phyloP scores from a whole-genome alignment of 805 yeast genomes.

The Kodamaea neixiangensis region DNA sequence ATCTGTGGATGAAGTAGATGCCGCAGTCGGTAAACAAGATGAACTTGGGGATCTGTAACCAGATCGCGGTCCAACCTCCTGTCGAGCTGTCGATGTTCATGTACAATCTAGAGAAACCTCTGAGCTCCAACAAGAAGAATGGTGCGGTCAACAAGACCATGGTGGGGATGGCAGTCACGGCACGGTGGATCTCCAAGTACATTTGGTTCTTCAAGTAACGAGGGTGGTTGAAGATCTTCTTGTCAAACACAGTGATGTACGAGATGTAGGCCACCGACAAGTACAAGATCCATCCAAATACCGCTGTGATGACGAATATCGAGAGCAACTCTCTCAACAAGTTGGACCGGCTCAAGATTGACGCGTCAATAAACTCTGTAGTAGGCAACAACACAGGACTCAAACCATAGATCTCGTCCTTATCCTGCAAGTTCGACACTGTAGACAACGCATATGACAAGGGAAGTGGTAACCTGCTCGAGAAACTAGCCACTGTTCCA shows the following conservation, averaged over 20 bases:
- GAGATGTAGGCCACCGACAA: slow-evolving; percentile 74
- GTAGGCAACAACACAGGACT: slow-evolving; percentile 59
- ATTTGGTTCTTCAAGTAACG: slow-evolving; percentile 93
- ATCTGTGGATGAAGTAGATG: slow-evolving; percentile 87
- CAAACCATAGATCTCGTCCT: slow-evolving; percentile 57
- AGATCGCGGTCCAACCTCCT: slow-evolving; percentile 68
- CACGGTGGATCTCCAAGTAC: slow-evolving; percentile 77
- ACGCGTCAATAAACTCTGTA: slow-evolving; percentile 58
- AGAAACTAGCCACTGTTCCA: slow-evolving; percentile 12
- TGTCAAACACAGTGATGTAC: slow-evolving; percentile 79
- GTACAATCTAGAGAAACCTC: slow-evolving; percentile 81
- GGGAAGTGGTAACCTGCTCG: slow-evolving; percentile 14
- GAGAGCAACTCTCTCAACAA: slow-evolving; percentile 69
- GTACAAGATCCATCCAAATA: slow-evolving; percentile 89
- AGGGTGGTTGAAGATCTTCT: slow-evolving; percentile 91
- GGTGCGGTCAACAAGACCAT: slow-evolving; percentile 90
- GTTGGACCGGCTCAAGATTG: slow-evolving; percentile 72
- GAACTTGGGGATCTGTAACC: slow-evolving; percentile 72
- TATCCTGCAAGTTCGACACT: slow-evolving; percentile 27
- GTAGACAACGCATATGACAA: slow-evolving; percentile 16
- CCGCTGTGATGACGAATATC: slow-evolving; percentile 64
- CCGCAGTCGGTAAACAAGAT: slow-evolving; percentile 93
- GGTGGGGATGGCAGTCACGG: slow-evolving; percentile 77
- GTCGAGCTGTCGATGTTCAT: slow-evolving; percentile 59
- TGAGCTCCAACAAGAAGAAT: slow-evolving; percentile 82